phyloP scores from a whole-genome alignment of 192 early-diverging fungal genomes.

The Backusella westeae region DNA sequence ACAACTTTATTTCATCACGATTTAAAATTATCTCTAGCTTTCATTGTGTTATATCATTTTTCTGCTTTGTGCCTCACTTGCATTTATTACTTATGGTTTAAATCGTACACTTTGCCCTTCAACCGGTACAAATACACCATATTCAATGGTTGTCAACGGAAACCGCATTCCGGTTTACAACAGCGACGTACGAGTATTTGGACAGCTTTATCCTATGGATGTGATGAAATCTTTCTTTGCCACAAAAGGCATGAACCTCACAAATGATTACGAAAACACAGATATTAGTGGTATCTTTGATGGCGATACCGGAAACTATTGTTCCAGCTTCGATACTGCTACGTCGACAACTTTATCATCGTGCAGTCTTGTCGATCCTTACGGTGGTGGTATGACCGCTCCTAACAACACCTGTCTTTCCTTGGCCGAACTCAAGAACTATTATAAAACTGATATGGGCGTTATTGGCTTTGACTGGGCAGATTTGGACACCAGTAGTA shows the following conservation, averaged over 20 bases:
- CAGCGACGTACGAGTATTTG: conserved; percentile 32
- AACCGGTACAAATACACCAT: conserved; percentile 10
- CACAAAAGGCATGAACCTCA: conserved; percentile 16
- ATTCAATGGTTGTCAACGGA: conserved; percentile 18
- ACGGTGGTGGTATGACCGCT: conserved; percentile 22
- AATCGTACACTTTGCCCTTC: conserved; percentile 32
- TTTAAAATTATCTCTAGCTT: conserved; percentile 17
- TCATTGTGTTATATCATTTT: conserved; percentile 38
- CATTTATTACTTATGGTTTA: conserved; percentile 49
- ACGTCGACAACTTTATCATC: neutral
- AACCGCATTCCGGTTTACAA: conserved; percentile 13
- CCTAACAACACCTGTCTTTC: conserved; percentile 26
- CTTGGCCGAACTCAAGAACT: conserved; percentile 8
- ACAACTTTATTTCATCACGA: conserved; percentile 8
- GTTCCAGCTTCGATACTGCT: neutral
- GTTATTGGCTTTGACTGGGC: conserved; percentile 33
- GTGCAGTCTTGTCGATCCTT: conserved; percentile 23
- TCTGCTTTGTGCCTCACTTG: conserved; percentile 31
- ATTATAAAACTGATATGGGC: neutral
- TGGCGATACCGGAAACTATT: conserved; percentile 20
- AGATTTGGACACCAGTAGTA: conserved; percentile 22
- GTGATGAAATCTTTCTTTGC: conserved; percentile 24
- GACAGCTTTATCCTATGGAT: conserved; percentile 27
- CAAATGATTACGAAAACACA: conserved; percentile 28
- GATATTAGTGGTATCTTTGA: conserved; percentile 37